Evolutionary conservation across 202 grass and related monocot species (phyloP), one percentile per base, ranked within the genome.

Genomic region (Panicum virgatum): DNA sequence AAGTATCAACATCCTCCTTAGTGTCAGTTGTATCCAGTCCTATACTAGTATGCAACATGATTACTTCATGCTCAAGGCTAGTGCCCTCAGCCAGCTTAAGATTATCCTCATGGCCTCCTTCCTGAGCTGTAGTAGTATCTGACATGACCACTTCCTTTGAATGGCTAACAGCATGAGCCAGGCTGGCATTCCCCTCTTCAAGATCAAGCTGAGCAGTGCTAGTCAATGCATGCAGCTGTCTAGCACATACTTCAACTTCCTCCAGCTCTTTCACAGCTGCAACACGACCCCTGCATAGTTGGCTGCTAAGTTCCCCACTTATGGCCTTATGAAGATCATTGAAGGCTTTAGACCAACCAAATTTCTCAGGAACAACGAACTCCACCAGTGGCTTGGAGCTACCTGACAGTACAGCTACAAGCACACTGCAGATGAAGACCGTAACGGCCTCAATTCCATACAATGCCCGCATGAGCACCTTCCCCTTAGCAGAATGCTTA

Each of bases 401-500:
- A 81, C 92, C 78, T 0, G 74, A 96, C 32, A 98, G 71, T 23
- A 77, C 64, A 1, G 90, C 71, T 37, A 91, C 68, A 67, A 95
- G 73, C n/a, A 91, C 61, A 6, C 86, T 80, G 56, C 87, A 92
- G 43, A 91, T 83, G 11, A 93, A 91, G 26, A 96, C 86, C 0
- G 86, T 98, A 37, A 93, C 45, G 9, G 86, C 82, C 60, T 93
- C 90, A 32, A 93, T 86, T 75, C 96, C 96, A 65, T 91, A 93
- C 62, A 98, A 78, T 34, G 96, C 90, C 27, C 88, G 72, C 84
- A 93, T 86, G 51, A 98, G 85, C 50, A 91, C 88, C 78, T 84
- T 90, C 29, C 92, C 95, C 73, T 96, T 96, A 54, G 92, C 84
- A 39, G 92, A 96, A 77, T 93, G 76, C 78, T 86, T 98, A 69